phyloP scores from a whole-genome alignment of 176 grass and related monocot genomes.

The Paspalum notatum region DNA sequence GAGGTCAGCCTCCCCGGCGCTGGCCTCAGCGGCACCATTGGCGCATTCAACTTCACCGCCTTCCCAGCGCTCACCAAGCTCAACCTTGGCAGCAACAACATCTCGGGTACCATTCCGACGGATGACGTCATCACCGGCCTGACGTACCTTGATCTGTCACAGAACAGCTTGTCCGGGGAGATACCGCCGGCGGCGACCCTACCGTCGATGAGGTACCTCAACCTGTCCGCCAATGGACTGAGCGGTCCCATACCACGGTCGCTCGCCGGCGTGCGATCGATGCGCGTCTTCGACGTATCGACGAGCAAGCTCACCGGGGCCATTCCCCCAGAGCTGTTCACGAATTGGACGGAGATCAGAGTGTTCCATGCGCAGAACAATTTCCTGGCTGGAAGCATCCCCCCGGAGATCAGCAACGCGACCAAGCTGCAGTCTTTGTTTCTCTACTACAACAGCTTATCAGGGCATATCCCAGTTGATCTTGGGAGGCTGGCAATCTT shows the following conservation, averaged over 20 bases:
- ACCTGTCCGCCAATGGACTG: constrained; percentile 48
- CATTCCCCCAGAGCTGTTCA: constrained; percentile 46
- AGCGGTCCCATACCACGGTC: constrained; percentile 28
- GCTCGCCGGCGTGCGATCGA: constrained; percentile 37
- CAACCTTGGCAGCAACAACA: too few species aligned
- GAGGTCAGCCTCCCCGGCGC: constrained; percentile 40
- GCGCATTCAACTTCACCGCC: too few species aligned
- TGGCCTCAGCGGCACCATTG: constrained; percentile 37
- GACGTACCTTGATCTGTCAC: too few species aligned
- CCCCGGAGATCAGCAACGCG: constrained; percentile 39
- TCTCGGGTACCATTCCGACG: too few species aligned
- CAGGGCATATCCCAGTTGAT: constrained; percentile 43
- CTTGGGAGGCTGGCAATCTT: constrained; percentile 47
- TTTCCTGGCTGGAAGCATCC: constrained; percentile 40
- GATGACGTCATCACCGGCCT: too few species aligned
- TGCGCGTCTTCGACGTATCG: constrained; percentile 52
- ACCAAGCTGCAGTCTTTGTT: constrained; percentile 43
- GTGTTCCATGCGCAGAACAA: constrained; percentile 52
- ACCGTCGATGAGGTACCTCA: constrained; percentile 45
- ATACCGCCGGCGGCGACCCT: constrained; percentile 20
- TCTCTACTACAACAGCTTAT: constrained; percentile 33
- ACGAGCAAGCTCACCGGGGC: constrained; percentile 43
- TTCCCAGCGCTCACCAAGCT: too few species aligned
- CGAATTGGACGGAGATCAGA: constrained; percentile 51
- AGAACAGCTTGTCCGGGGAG: too few species aligned